A percentile compares a stretch with the other conserved stretches of the same genome.
These are phyloP conservation scores for Calocybe cyanea DNA, from an alignment of 768 basidiomycete genomes.

Conservation along the genomic window DNA sequence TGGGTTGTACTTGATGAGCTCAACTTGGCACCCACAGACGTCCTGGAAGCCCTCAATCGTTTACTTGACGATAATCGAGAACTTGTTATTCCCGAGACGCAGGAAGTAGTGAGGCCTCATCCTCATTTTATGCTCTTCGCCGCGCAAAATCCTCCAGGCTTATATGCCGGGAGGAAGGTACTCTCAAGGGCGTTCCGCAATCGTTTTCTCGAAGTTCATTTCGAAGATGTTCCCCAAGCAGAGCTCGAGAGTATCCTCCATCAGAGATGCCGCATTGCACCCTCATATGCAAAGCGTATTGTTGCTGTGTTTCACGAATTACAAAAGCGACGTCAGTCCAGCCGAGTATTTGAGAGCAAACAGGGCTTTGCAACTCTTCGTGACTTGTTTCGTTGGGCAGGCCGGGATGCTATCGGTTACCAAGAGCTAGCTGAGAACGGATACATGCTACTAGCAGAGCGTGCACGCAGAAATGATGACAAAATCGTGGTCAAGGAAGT, in stretches of 20 bases:
- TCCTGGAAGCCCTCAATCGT: constrained; percentile 94
- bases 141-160: constrained; percentile 94
- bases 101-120: constrained; percentile 91
- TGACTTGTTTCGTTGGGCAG: constrained; percentile 97
- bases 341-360: constrained; percentile 96
- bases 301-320: constrained; percentile 91
- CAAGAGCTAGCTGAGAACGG: constrained; percentile 95
- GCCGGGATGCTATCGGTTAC: constrained; percentile 81
- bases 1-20: constrained; percentile 99
- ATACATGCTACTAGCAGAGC: constrained; percentile 95
- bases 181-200: constrained; percentile 95
- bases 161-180: constrained; percentile 93
- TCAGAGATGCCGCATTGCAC: constrained; percentile 88
- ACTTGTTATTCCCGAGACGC: constrained; percentile 91
- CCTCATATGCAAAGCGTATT: constrained; percentile 88
- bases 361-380: constrained; percentile 95
- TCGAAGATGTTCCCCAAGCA: constrained; percentile 91
- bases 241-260: constrained; percentile 95
- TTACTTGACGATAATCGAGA: constrained; percentile 97
- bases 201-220: constrained; percentile 96
- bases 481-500: constrained; percentile 88
- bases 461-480: constrained; percentile 81
- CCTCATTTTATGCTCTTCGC: constrained; percentile 97
- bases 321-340: constrained; percentile 85
- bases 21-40: constrained; percentile 96